A percentile compares a stretch with the other conserved stretches of the same genome.
phyloP scores from a whole-genome alignment of 2,329 filamentous ascomycete species.

The Claviceps maximensis region DNA sequence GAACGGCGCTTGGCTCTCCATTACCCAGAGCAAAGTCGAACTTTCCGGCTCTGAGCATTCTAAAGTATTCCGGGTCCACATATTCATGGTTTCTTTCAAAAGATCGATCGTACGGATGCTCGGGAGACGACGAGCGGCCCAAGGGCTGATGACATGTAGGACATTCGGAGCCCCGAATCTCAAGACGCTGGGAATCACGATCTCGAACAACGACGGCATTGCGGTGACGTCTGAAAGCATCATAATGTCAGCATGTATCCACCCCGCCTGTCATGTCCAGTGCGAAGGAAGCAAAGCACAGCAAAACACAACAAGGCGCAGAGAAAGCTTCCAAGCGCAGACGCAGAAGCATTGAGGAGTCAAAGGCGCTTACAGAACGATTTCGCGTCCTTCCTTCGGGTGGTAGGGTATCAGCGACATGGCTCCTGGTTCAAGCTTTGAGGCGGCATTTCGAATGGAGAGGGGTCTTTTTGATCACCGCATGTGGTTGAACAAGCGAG shows the following conservation, averaged over 20 bases:
- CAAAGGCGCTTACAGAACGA: slow-evolving; percentile 57
- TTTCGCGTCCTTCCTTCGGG: slow-evolving; percentile 58
- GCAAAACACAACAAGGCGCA: neutral
- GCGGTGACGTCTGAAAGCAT: slow-evolving; percentile 59
- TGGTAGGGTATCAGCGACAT: slow-evolving; percentile 68
- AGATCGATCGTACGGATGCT: slow-evolving; percentile 34
- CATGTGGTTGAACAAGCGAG: neutral
- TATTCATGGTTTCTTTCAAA: slow-evolving; percentile 42
- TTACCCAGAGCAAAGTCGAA: slow-evolving; percentile 31
- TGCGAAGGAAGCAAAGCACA: neutral
- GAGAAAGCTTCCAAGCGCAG: neutral
- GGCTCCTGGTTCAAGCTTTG: neutral
- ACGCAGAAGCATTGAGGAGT: neutral
- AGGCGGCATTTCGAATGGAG: neutral
- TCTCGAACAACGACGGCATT: slow-evolving; percentile 90
- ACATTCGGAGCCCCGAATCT: slow-evolving; percentile 68
- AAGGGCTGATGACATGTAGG: slow-evolving; percentile 80
- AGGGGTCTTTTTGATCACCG: neutral
- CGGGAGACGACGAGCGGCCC: slow-evolving; percentile 30
- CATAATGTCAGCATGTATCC: neutral
- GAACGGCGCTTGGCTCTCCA: slow-evolving; percentile 38
- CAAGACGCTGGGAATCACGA: slow-evolving; percentile 69
- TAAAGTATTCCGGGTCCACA: slow-evolving; percentile 87
- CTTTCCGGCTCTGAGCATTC: slow-evolving; percentile 60
- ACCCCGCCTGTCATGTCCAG: neutral